Conservation (phyloP, 2,329 filamentous ascomycete species). For the Alternaria longipes region DNA sequence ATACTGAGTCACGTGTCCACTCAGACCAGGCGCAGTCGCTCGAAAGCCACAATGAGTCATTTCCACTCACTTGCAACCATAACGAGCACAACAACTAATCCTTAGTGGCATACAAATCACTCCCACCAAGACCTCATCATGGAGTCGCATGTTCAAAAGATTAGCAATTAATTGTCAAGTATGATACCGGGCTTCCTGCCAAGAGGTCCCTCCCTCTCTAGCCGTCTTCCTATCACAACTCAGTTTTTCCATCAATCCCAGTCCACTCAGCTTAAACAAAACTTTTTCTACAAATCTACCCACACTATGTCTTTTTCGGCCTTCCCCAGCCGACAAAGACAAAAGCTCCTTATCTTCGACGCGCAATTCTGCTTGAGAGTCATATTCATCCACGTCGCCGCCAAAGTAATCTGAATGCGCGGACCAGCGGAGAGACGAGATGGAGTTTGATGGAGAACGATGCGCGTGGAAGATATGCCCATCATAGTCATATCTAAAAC, state of each 20-base stretch:
- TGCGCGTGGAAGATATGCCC: constrained; percentile 28
- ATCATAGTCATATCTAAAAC: constrained; percentile 28
- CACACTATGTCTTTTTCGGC: constrained; percentile 9
- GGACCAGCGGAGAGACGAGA: not conserved
- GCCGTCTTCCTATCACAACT: not conserved
- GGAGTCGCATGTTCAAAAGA: not conserved
- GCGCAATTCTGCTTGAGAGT: not conserved
- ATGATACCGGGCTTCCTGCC: not conserved
- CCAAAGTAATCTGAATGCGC: constrained; percentile 18
- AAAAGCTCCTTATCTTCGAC: not conserved
- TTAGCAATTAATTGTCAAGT: not conserved
- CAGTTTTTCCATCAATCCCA: constrained; percentile 20
- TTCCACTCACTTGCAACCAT: not conserved
- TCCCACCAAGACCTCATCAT: not conserved
- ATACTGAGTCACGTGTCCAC: not conserved
- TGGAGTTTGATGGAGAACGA: not conserved
- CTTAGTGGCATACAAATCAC: not conserved
- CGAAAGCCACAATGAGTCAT: constrained; percentile 5
- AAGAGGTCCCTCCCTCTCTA: not conserved
- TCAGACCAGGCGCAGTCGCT: not conserved
- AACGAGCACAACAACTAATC: not conserved
- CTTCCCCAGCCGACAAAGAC: not conserved
- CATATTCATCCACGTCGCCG: constrained; percentile 18
- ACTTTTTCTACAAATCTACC: constrained; percentile 21
- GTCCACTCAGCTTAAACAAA: constrained; percentile 18